Percentiles rank a stretch among this genome's conserved stretches.
Evolutionary conservation across 495 filamentous ascomycete species (phyloP).

Genomic region (Amphirosellinia nigrospora): DNA sequence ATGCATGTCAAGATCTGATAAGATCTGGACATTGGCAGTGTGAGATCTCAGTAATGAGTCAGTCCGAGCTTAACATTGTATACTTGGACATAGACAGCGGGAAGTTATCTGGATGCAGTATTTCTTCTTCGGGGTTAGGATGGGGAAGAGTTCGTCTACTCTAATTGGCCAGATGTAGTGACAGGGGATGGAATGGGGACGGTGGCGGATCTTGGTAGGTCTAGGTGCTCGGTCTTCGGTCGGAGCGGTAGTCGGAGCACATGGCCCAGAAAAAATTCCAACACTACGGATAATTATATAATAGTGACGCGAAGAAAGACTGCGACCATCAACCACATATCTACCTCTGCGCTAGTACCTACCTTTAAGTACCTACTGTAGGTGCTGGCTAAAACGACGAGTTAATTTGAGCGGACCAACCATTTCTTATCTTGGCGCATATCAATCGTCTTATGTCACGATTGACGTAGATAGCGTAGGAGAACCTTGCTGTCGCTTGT

Average conservation of each 20-base stretch:
- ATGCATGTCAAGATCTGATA: neutral
- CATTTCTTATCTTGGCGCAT: neutral
- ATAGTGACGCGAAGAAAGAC: constrained; percentile 32
- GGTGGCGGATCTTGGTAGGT: neutral
- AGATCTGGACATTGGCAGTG: neutral
- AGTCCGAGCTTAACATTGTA: neutral
- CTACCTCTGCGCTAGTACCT: too few species aligned
- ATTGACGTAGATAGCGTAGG: neutral
- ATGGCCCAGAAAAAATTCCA: constrained; percentile 1
- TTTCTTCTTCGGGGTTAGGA: neutral
- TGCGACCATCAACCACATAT: neutral
- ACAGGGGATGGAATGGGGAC: constrained; percentile 5
- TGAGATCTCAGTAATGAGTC: neutral
- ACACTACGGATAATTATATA: constrained; percentile 12
- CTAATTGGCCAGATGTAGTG: constrained; percentile 40
- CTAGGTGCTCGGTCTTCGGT: constrained; percentile 16
- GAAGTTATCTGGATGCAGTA: neutral
- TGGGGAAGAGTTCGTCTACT: neutral
- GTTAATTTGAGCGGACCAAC: neutral
- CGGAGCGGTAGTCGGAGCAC: constrained; percentile 21
- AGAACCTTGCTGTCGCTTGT: constrained; percentile 1
- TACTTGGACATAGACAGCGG: neutral
- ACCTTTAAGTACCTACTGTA: too few species aligned
- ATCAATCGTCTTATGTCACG: neutral
- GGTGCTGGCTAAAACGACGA: neutral